Conservation (phyloP, 129 eudicot genomes). For the Centaurea solstitialis region DNA sequence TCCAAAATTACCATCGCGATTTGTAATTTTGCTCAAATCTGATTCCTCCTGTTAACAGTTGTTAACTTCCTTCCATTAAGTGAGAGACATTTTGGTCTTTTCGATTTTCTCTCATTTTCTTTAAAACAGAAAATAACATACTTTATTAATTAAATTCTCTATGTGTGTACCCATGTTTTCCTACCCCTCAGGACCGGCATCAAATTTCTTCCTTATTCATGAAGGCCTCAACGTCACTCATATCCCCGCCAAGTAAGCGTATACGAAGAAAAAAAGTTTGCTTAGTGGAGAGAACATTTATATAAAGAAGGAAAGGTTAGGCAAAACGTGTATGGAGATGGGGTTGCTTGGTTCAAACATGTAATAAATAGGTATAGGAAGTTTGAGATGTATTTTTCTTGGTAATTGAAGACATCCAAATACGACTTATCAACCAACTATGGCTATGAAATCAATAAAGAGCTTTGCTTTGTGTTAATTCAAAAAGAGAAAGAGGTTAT, state of each 20-base stretch:
- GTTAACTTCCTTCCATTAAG: neutral
- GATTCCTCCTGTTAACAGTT: neutral
- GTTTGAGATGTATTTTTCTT: slow-evolving; percentile 20
- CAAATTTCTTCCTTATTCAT: too few relatives aligned
- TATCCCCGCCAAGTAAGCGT: too few relatives aligned
- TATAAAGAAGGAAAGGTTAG: neutral
- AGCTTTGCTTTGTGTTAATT: slow-evolving; percentile 55
- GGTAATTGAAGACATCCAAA: slow-evolving; percentile 32
- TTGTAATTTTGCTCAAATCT: neutral
- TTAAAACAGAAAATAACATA: too few relatives aligned
- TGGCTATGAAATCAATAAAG: slow-evolving; percentile 51
- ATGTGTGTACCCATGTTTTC: too few relatives aligned
- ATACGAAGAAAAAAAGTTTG: slow-evolving; percentile 30
- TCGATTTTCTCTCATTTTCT: neutral
- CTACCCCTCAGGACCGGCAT: neutral
- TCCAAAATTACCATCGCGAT: too few relatives aligned
- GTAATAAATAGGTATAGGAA: slow-evolving; percentile 22
- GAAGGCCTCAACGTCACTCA: too few relatives aligned
- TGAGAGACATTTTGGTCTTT: neutral
- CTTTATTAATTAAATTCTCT: neutral
- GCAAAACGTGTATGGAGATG: slow-evolving; percentile 18
- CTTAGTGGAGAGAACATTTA: neutral
- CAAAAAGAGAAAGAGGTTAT: slow-evolving; percentile 65
- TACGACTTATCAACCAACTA: slow-evolving; percentile 25
- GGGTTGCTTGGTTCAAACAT: slow-evolving; percentile 36